Base-by-base conservation (phyloP, 768 basidiomycete species). In the Butyriboletus loyo region DNA sequence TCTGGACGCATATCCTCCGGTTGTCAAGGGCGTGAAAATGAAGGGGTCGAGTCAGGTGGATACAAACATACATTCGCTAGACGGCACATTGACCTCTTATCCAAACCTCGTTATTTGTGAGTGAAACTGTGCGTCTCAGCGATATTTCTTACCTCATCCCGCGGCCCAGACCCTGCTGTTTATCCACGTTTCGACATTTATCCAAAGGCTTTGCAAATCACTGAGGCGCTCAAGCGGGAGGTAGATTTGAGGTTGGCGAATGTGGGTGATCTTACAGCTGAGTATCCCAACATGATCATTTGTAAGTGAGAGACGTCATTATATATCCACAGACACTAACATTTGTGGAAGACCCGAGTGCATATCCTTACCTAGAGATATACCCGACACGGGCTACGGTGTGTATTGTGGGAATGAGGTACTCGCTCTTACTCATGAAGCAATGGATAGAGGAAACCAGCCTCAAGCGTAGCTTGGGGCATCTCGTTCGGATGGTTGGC, bases 191-290 rank as follows among this genome's bases (percentile, higher is more conserved):
- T 79, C 28, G 66, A 71, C 21, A 52, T 77, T 10, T 78, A 77
- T 60, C 77, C 76, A 31, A 36, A 57, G 9, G 55, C 52, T 7
- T 44, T 61, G 28, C 62, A 60, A 5, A 66, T 69, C 30, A 67
- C 72, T 5, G 75, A 78, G 68, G 81, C 47, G 75, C 80, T 54
- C 65, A 83, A 22, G 79, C 81, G 38, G 82, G 77, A 25, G 25
- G 15, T 56, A 4, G 42, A 25, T 14, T 48, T 50, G n/a, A 48
- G 21, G 34, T 46, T 56, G 46, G 24, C n/a, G 27, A 46, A 54
- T 35, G 25, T 46, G 13, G 45, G 54, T 21, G 25, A 47, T 28
- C 54, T 56, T 21, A n/a, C 43, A 4, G 43, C 55, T 11, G 31
- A 49, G 19, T 70, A 72, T 50, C 68, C 68, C 7, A 55, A 51